Percentiles rank a stretch among this genome's conserved stretches.
These are phyloP conservation scores for Ochromonas danica DNA, from an alignment of 108 stramenopile genomes.

Conservation along the genomic window DNA sequence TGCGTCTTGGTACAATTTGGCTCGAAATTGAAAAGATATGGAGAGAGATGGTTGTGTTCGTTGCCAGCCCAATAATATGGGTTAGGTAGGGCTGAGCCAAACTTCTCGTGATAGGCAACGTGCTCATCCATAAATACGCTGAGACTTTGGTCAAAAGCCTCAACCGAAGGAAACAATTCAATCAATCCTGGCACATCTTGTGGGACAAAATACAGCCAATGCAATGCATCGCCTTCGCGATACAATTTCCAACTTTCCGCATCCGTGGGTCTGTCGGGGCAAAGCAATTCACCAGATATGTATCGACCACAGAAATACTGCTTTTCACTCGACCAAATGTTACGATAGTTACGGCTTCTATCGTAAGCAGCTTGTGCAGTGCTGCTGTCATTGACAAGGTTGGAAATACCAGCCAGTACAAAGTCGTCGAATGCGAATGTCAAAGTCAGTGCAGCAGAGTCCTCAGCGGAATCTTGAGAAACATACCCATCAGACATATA, in stretches of 20 bases:
- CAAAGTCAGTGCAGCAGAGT: constrained; percentile 7
- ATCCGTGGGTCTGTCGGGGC: neutral
- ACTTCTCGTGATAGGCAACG: neutral
- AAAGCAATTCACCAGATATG: constrained; percentile 1
- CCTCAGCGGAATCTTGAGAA: neutral
- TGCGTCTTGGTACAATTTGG: constrained; percentile 22
- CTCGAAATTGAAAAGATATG: constrained; percentile 25
- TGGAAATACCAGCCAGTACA: neutral
- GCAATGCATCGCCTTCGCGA: constrained; percentile 36
- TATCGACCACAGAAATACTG: constrained; percentile 8
- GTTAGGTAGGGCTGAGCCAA: constrained; percentile 37
- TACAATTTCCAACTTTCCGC: constrained; percentile 23
- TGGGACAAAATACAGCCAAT: constrained; percentile 29
- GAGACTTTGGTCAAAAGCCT: neutral
- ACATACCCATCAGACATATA: constrained; percentile 24
- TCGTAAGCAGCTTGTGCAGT: constrained; percentile 1
- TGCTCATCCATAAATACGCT: neutral
- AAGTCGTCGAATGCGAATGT: constrained; percentile 26
- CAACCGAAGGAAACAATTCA: neutral
- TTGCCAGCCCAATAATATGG: constrained; percentile 47
- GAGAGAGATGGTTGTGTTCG: constrained; percentile 1
- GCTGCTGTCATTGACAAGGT: neutral
- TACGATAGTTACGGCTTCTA: constrained; percentile 3
- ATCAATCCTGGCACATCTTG: constrained; percentile 25
- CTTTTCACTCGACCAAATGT: constrained; percentile 18